phyloP scores from a whole-genome alignment of 2,329 filamentous ascomycete species.

The Chaetomiaceae sp. region DNA sequence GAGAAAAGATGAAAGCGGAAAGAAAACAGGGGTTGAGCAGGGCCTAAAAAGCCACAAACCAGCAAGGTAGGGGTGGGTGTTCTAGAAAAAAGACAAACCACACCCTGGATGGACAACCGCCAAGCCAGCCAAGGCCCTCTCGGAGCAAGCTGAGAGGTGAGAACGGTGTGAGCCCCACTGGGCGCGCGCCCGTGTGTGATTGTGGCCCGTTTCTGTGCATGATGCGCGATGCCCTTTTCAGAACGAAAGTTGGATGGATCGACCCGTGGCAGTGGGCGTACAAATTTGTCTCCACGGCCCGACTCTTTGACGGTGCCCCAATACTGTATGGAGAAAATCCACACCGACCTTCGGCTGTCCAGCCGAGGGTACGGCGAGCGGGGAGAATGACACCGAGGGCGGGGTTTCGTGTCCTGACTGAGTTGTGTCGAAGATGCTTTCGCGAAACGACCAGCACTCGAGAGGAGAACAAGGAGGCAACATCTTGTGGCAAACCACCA shows the following conservation, averaged over 20 bases:
- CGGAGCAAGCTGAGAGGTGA: slow-evolving; percentile 20
- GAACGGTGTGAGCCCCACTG: slow-evolving; percentile 15
- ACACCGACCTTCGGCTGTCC: slow-evolving; percentile 1
- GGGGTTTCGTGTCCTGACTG: no score
- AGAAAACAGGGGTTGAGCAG: slow-evolving; percentile 1
- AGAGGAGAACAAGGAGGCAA: no score
- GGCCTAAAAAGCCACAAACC: slow-evolving; percentile 18
- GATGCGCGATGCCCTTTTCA: slow-evolving; percentile 15
- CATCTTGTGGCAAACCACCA: no score
- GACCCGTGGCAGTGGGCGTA: slow-evolving; percentile 36
- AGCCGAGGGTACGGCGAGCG: slow-evolving; percentile 1
- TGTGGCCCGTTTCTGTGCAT: slow-evolving; percentile 17
- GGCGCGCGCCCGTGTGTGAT: slow-evolving; percentile 20
- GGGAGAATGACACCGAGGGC: neutral
- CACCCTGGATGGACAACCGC: slow-evolving; percentile 10
- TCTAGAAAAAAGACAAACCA: slow-evolving; percentile 19
- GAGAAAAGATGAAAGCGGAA: slow-evolving; percentile 22
- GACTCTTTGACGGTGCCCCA: slow-evolving; percentile 21
- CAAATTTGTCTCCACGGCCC: slow-evolving; percentile 16
- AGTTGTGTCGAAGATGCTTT: no score
- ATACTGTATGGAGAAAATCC: slow-evolving; percentile 10
- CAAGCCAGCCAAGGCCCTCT: slow-evolving; percentile 18
- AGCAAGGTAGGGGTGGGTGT: slow-evolving; percentile 20
- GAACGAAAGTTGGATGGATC: slow-evolving; percentile 25
- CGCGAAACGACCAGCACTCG: no score